A percentile compares a stretch with the other conserved stretches of the same genome.
phyloP scores from a whole-genome alignment of 2,329 filamentous ascomycete genomes.

The Colletotrichum aenigma region DNA sequence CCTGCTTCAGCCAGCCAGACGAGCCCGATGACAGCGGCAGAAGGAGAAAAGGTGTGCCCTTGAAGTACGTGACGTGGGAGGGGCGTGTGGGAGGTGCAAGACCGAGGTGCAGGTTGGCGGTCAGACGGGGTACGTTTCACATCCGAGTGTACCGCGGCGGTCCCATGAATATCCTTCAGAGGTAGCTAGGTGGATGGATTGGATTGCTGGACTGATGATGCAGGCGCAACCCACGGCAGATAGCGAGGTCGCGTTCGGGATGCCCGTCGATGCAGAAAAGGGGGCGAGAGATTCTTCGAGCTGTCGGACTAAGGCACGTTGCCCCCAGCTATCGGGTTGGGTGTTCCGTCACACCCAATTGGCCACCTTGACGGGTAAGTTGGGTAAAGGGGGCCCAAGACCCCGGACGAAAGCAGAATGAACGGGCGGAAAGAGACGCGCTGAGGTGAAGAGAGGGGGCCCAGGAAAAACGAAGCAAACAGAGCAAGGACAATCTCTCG shows the following conservation, averaged over 20 bases:
- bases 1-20: background rate
- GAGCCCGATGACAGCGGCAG: background rate
- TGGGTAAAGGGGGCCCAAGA: background rate
- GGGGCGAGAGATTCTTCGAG: background rate
- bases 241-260: background rate
- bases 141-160: background rate
- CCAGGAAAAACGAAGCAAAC: background rate
- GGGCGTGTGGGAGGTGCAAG: background rate
- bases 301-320: background rate
- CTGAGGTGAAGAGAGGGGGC: background rate
- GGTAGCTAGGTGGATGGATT: background rate
- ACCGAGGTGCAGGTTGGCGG: background rate
- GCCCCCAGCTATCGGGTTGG: background rate
- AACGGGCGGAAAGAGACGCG: background rate
- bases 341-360: constrained; percentile 6
- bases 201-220: background rate
- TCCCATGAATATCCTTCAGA: background rate
- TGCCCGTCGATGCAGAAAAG: background rate
- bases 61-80: background rate
- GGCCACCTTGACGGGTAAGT: background rate
- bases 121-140: constrained; percentile 9
- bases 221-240: background rate
- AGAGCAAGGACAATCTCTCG: background rate
- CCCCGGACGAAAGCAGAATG: background rate
- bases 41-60: background rate